Evolutionary conservation across 2,329 filamentous ascomycete species (phyloP).

Genomic region (Epichloe glyceriae): DNA sequence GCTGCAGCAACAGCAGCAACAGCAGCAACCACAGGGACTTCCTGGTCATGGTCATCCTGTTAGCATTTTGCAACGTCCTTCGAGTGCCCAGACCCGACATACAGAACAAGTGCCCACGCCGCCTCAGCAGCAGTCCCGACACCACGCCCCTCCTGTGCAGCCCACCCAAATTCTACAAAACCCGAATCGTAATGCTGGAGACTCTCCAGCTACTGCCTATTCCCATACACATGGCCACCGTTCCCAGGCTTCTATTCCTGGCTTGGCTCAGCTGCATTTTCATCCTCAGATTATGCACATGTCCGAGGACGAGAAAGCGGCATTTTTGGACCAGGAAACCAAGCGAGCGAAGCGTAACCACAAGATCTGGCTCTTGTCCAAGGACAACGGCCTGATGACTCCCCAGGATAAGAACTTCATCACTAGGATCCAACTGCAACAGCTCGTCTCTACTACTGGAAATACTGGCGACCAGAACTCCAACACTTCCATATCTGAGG

Average conservation of each 20-base stretch:
- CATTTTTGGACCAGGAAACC: constrained; percentile 80
- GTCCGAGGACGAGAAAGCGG: constrained; percentile 70
- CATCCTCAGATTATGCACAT: constrained; percentile 48
- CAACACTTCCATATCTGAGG: constrained; percentile 73
- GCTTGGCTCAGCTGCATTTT: constrained; percentile 20
- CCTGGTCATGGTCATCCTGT: constrained; percentile 34
- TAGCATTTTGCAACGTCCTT: constrained; percentile 42
- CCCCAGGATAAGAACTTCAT: constrained; percentile 99
- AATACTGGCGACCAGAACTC: constrained; percentile 68
- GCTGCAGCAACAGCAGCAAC: constrained; percentile 18
- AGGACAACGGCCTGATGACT: constrained; percentile 96
- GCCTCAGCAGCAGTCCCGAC: constrained; percentile 15
- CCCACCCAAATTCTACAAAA: constrained; percentile 72
- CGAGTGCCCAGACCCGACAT: constrained; percentile 22
- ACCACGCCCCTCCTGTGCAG: constrained; percentile 30
- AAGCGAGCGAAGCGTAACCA: constrained; percentile 94
- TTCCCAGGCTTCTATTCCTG: constrained; percentile 37
- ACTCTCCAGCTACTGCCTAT: constrained; percentile 24
- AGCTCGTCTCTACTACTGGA: constrained; percentile 84
- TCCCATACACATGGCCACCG: constrained; percentile 28
- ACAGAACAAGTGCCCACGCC: constrained; percentile 15
- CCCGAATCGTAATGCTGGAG: constrained; percentile 49
- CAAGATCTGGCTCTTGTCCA: constrained; percentile 88
- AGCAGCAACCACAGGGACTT: constrained; percentile 20
- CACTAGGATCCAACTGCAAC: constrained; percentile 91